These are phyloP conservation scores for Xenoacremonium recifei DNA, from an alignment of 2,329 filamentous ascomycete genomes.

Conservation along the genomic window DNA sequence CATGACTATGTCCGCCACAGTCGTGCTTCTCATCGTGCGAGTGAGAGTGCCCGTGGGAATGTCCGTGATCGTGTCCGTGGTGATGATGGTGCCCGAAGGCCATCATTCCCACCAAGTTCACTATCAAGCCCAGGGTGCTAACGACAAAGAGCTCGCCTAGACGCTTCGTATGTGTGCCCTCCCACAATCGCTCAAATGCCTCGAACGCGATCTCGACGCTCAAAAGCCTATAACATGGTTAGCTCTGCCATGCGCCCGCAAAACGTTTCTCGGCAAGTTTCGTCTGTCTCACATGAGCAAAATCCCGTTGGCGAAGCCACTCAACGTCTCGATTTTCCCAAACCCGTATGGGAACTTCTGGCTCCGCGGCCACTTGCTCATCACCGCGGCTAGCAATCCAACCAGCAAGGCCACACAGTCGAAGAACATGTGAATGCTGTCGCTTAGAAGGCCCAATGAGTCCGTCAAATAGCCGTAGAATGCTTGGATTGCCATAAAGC, in stretches of 20 bases:
- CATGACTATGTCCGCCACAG: slow-evolving; percentile 40
- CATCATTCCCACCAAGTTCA: slow-evolving; percentile 90
- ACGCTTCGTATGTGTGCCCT: slow-evolving; percentile 79
- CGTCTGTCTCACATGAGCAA: slow-evolving; percentile 76
- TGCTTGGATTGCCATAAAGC: slow-evolving; percentile 91
- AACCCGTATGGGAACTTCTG: slow-evolving; percentile 90
- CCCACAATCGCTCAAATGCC: slow-evolving; percentile 81
- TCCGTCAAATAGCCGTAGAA: slow-evolving; percentile 93
- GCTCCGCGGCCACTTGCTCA: slow-evolving; percentile 95
- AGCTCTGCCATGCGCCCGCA: no score
- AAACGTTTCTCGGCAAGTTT: no score
- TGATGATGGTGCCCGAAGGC: slow-evolving; percentile 73
- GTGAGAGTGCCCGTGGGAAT: slow-evolving; percentile 34
- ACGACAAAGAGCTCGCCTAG: slow-evolving; percentile 86
- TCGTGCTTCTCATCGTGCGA: slow-evolving; percentile 20
- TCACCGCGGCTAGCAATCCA: slow-evolving; percentile 85
- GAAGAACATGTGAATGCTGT: slow-evolving; percentile 99
- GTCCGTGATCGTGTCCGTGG: slow-evolving; percentile 41
- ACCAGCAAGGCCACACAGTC: slow-evolving; percentile 92
- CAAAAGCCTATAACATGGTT: slow-evolving; percentile 62
- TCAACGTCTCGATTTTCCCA: slow-evolving; percentile 93
- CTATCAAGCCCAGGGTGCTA: slow-evolving; percentile 78
- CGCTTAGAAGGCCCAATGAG: slow-evolving; percentile 89
- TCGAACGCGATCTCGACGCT: slow-evolving; percentile 96
- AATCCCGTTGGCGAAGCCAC: slow-evolving; percentile 94